phyloP scores from a whole-genome alignment of 192 early-diverging fungal species.

The Backusella westeae region DNA sequence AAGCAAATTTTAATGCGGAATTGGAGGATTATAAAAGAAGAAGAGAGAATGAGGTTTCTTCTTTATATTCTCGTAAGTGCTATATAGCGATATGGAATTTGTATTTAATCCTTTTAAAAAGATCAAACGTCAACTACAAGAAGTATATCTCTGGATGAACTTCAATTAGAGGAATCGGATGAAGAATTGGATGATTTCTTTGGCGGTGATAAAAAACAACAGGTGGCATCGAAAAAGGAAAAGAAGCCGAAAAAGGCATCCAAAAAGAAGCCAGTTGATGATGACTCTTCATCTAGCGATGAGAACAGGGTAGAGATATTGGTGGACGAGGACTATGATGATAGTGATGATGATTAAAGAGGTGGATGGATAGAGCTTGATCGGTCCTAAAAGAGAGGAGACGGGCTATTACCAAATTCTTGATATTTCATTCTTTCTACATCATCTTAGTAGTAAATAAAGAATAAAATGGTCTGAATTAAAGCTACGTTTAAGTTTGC shows the following conservation, averaged over 20 bases:
- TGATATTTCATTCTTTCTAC: too few relatives aligned
- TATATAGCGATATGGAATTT: background rate
- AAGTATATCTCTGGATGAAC: conserved; percentile 14
- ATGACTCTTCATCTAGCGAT: background rate
- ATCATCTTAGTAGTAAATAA: too few relatives aligned
- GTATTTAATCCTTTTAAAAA: background rate
- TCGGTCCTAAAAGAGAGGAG: too few relatives aligned
- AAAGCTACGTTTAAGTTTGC: too few relatives aligned
- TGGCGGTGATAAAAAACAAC: background rate
- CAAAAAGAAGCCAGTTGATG: background rate
- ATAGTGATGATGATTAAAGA: conserved; percentile 1
- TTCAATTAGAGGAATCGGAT: conserved; percentile 12
- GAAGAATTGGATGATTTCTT: conserved; percentile 5
- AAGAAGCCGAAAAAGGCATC: background rate
- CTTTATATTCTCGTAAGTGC: conserved; percentile 26
- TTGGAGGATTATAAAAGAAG: conserved; percentile 29
- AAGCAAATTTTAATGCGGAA: conserved; percentile 36
- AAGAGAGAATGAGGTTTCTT: conserved; percentile 28
- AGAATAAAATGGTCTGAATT: too few relatives aligned
- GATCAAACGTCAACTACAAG: background rate
- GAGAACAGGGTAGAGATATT: conserved; percentile 19
- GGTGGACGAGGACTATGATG: conserved; percentile 24
- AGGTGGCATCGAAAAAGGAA: background rate
- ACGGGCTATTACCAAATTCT: too few relatives aligned
- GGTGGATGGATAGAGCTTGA: background rate